A percentile compares a stretch with the other conserved stretches of the same genome.
phyloP scores from a whole-genome alignment of 345 rosid genomes.

The Brassica rapa region DNA sequence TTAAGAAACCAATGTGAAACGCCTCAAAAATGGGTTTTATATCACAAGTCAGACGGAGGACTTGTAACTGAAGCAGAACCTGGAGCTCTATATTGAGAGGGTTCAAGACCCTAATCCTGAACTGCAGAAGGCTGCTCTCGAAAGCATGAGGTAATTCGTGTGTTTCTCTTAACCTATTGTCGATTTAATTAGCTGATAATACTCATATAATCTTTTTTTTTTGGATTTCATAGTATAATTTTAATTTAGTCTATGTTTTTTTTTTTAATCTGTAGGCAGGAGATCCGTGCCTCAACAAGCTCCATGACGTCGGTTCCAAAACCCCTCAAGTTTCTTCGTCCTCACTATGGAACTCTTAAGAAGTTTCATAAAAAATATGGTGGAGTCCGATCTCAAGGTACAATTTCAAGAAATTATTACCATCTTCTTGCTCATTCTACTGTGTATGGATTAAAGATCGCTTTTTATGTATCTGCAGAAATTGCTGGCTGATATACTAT shows the following conservation, averaged over 20 bases:
- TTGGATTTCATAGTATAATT: constrained; percentile 7
- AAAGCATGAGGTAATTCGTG: constrained; percentile 78
- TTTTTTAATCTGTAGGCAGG: constrained; percentile 56
- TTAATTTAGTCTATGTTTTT: not conserved
- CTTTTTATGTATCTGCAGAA: constrained; percentile 57
- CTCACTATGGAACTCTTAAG: constrained; percentile 86
- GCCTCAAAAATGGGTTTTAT: constrained; percentile 67
- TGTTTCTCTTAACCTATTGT: not conserved
- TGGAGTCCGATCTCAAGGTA: constrained; percentile 73
- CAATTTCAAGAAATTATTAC: not conserved
- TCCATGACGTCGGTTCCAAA: constrained; percentile 62
- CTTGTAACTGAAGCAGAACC: constrained; percentile 79
- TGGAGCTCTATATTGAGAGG: constrained; percentile 91
- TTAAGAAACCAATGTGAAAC: constrained; percentile 46
- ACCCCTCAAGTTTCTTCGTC: constrained; percentile 93
- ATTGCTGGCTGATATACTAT: constrained; percentile 73
- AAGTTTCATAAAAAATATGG: constrained; percentile 65
- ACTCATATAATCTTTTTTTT: not conserved
- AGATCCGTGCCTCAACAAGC: constrained; percentile 77
- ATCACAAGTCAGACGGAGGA: constrained; percentile 86
- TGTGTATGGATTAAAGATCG: constrained; percentile 12
- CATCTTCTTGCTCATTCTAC: not conserved
- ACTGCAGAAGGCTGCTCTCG: constrained; percentile 82
- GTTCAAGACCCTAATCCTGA: constrained; percentile 89
- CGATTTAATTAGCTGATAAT: constrained; percentile 4